Evolutionary conservation across 805 yeast species (phyloP).

Genomic region (Blastobotrys mokoenaii): DNA sequence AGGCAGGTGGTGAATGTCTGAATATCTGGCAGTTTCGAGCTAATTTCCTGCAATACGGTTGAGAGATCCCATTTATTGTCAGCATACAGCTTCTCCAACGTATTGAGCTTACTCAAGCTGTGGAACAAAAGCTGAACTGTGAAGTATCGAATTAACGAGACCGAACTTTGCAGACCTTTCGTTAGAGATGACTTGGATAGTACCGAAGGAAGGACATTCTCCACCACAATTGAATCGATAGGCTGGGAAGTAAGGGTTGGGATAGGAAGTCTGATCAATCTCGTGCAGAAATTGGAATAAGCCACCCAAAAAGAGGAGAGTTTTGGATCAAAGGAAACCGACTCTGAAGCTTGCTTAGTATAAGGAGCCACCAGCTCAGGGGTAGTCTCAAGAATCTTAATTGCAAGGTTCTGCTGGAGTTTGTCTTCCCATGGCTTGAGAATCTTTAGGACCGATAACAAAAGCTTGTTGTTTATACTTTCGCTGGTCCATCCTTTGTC

Average conservation of each 20-base stretch:
- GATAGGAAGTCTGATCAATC: constrained; percentile 48
- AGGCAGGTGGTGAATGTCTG: constrained; percentile 12
- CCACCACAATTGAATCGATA: constrained; percentile 34
- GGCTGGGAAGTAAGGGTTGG: constrained; percentile 36
- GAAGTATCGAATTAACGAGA: constrained; percentile 50
- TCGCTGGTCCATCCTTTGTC: constrained; percentile 26
- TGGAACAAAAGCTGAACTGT: constrained; percentile 51
- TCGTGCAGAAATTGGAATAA: constrained; percentile 51
- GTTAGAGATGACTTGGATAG: constrained; percentile 49
- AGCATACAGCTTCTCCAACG: constrained; percentile 31
- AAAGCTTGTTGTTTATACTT: constrained; percentile 52
- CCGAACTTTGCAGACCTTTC: constrained; percentile 47
- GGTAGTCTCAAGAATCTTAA: constrained; percentile 41
- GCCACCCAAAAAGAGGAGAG: constrained; percentile 79
- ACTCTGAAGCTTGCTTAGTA: constrained; percentile 17
- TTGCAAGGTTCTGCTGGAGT: constrained; percentile 47
- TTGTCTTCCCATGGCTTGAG: constrained; percentile 79
- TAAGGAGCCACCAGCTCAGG: constrained; percentile 75
- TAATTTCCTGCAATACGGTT: constrained; percentile 30
- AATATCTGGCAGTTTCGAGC: constrained; percentile 28
- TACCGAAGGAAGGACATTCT: constrained; percentile 56
- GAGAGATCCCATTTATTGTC: constrained; percentile 36
- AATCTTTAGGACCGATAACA: constrained; percentile 51
- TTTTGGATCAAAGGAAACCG: constrained; percentile 60
- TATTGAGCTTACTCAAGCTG: constrained; percentile 45